Percentiles rank a stretch among this genome's conserved stretches.
Evolutionary conservation across 768 basidiomycete genomes (phyloP).

Genomic region (Roridomyces roridus): DNA sequence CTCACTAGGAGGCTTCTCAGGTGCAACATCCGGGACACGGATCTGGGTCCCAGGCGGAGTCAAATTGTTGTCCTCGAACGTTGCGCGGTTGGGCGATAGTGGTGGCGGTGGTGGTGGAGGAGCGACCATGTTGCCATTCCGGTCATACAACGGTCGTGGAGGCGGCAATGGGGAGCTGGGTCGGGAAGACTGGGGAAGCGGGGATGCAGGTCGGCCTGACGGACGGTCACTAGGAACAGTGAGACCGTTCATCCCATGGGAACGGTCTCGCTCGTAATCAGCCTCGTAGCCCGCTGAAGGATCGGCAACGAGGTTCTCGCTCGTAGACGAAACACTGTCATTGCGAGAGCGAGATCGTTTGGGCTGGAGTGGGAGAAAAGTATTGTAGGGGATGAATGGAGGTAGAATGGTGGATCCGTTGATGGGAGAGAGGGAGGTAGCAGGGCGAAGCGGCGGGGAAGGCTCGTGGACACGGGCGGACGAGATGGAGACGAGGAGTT

Average conservation of each 20-base stretch:
- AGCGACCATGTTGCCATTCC: slow-evolving; percentile 32
- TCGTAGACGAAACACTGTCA: slow-evolving; percentile 75
- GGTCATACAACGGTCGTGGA: slow-evolving; percentile 34
- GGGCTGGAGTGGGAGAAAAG: slow-evolving; percentile 54
- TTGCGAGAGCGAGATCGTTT: slow-evolving; percentile 65
- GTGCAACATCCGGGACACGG: slow-evolving; percentile 52
- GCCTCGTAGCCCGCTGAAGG: slow-evolving; percentile 72
- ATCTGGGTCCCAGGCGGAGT: slow-evolving; percentile 43
- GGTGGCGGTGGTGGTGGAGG: slow-evolving; percentile 48
- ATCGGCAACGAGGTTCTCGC: slow-evolving; percentile 61
- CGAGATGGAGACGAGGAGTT: slow-evolving; percentile 79
- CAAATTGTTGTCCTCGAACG: slow-evolving; percentile 49
- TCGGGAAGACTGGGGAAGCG: slow-evolving; percentile 34
- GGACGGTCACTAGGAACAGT: slow-evolving; percentile 36
- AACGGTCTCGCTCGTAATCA: slow-evolving; percentile 62
- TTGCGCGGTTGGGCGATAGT: slow-evolving; percentile 49
- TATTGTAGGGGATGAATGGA: slow-evolving; percentile 45
- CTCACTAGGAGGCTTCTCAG: slow-evolving; percentile 46
- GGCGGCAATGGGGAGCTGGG: slow-evolving; percentile 44
- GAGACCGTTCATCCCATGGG: slow-evolving; percentile 36
- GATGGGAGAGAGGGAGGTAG: slow-evolving; percentile 40
- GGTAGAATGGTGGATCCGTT: slow-evolving; percentile 51
- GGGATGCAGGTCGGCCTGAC: slow-evolving; percentile 42
- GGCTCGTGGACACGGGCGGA: slow-evolving; percentile 66
- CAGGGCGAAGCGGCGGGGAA: slow-evolving; percentile 35